A percentile compares a stretch with the other conserved stretches of the same genome.
Evolutionary conservation across 805 yeast genomes (phyloP).

Genomic region (Groenewaldozyma tartarivorans): DNA sequence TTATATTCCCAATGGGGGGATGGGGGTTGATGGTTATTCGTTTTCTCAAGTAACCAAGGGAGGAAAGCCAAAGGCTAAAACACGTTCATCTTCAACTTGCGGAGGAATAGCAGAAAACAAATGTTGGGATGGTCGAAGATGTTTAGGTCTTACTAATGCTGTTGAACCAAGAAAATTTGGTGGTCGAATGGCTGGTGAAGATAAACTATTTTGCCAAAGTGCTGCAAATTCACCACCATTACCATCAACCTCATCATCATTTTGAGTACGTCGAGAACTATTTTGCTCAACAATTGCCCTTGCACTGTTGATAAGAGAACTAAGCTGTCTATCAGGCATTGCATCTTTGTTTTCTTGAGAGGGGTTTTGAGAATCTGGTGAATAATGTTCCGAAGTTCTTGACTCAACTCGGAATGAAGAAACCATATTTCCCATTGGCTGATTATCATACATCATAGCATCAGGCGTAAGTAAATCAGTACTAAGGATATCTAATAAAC

Average conservation of each 20-base stretch:
- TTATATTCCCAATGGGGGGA: background rate
- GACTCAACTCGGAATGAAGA: background rate
- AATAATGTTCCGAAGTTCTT: no score
- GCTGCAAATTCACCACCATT: slow-evolving; percentile 3
- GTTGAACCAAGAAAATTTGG: background rate
- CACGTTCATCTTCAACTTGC: background rate
- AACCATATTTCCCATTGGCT: background rate
- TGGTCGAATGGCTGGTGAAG: background rate
- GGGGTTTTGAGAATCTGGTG: no score
- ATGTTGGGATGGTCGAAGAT: background rate
- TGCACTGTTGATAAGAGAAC: no score
- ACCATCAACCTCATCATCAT: no score
- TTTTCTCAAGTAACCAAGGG: background rate
- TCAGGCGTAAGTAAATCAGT: background rate
- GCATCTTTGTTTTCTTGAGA: no score
- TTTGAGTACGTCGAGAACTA: no score
- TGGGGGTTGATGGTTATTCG: background rate
- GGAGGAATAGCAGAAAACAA: background rate
- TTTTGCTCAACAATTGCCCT: no score
- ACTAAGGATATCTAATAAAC: background rate
- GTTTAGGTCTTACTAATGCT: no score
- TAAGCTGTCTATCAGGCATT: no score
- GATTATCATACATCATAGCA: background rate
- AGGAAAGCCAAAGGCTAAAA: background rate
- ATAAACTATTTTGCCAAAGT: background rate